Evolutionary conservation across 768 basidiomycete genomes (phyloP).

Genomic region (Coprinopsis marcescibilis): DNA sequence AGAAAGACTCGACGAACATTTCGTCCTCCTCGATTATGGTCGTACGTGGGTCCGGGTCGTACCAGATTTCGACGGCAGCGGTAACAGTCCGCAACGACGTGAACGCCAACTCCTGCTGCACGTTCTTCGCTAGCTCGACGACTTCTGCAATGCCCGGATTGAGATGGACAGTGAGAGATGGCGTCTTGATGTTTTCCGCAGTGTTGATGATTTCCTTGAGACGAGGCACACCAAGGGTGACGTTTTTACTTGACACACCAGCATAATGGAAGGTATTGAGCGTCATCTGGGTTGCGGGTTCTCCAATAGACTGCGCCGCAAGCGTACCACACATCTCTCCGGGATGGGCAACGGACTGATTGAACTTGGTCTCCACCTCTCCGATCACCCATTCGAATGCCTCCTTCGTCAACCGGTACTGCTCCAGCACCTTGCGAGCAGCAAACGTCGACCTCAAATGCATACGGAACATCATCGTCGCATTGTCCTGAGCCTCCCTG

Average conservation of each 20-base stretch:
- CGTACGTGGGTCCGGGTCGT: constrained; percentile 86
- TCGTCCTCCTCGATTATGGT: constrained; percentile 96
- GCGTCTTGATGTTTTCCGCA: constrained; percentile 97
- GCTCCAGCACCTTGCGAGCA: constrained; percentile 80
- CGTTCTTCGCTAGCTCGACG: constrained; percentile 67
- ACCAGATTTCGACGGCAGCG: constrained; percentile 94
- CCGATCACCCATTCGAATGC: constrained; percentile 98
- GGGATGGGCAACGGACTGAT: constrained; percentile 84
- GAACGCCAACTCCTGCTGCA: constrained; percentile 90
- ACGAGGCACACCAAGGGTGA: constrained; percentile 98
- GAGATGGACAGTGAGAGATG: constrained; percentile 90
- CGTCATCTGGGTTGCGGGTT: constrained; percentile 99
- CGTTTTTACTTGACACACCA: constrained; percentile 99
- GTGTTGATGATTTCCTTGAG: constrained; percentile 99
- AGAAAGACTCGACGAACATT: constrained; percentile 97
- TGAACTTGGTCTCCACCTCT: constrained; percentile 95
- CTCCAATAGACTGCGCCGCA: constrained; percentile 97
- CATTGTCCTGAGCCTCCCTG: constrained; percentile 76
- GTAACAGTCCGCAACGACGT: constrained; percentile 94
- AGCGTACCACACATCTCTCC: constrained; percentile 99
- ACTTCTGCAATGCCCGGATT: constrained; percentile 63
- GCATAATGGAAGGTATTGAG: constrained; percentile 99
- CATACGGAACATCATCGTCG: constrained; percentile 89
- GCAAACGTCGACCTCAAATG: constrained; percentile 89
- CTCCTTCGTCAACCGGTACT: constrained; percentile 81